Base-by-base conservation (phyloP, 805 yeast species). In the Kuraishia piskuri region DNA sequence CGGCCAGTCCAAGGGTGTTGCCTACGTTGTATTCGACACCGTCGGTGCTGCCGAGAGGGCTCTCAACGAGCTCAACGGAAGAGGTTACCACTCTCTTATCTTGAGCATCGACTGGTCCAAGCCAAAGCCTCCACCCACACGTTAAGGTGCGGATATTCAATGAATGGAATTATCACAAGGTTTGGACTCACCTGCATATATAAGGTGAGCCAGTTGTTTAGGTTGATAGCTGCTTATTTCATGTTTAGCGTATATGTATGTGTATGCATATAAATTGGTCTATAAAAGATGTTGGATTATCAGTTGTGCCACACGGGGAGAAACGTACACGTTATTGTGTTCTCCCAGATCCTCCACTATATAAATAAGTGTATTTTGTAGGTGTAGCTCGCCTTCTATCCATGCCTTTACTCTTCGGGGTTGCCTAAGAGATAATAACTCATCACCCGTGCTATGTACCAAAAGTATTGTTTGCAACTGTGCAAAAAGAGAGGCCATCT, bases 1-100 rank as follows among this genome's bases (percentile, higher is more conserved):
- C 24, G 94, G 96, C 59, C 86, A 85, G 70, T 88, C 96, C 48
- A 87, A 90, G 74, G 99, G 99, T 66, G 83, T 92, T 70, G 98
- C 98, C 5, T 94, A 89, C 70, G 95, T 91, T 59, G 85, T 92
- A 56, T 88, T 88, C 68, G 80, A 78, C 55, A 78, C 83, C 54
- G 82, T 82, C 65, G 68, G 70, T 54, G 74, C 73, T 60, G 99
- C 98, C 48, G 84, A 87, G 71, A 69, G 68, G 59, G 98, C 97
- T 52, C 75, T 86, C 71, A 83, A 86, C 57, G 67, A 68, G 57
- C 78, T 90, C 71, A 79, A 94, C 69, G 97, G 97, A 64, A 86
- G 83, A 76, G 96, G 97, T 78, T 87, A 86, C 79, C 88, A 86
- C 80, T 87, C 85, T 64, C 78, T 92, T 80, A 90, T 92, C 67